phyloP scores from a whole-genome alignment of 176 grass and related monocot species.

The Thinopyrum elongatum region DNA sequence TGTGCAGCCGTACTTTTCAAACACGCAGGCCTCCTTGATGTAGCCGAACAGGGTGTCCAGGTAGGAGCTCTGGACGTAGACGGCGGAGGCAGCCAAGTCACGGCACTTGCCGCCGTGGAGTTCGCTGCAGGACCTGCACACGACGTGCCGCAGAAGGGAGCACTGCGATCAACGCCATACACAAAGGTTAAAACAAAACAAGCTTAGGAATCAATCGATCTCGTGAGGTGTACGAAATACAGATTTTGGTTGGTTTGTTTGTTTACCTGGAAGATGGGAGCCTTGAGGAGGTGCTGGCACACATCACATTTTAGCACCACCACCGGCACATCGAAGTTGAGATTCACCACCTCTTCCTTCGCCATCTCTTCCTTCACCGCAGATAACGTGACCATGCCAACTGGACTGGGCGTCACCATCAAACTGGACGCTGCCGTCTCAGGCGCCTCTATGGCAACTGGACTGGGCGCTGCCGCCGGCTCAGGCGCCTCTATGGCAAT shows the following conservation, averaged over 20 bases:
- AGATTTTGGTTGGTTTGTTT: neutral
- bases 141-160: neutral
- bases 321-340: neutral
- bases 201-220: neutral
- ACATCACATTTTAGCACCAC: neutral
- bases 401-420: neutral
- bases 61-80: neutral
- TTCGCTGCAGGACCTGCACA: neutral
- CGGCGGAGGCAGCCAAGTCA: neutral
- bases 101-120: neutral
- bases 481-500: neutral
- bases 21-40: neutral
- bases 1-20: too few relatives aligned
- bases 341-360: neutral
- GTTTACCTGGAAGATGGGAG: neutral
- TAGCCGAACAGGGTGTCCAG: neutral
- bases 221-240: neutral
- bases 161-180: neutral
- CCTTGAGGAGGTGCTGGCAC: neutral
- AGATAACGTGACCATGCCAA: neutral
- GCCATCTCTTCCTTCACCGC: too few relatives aligned
- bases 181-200: neutral
- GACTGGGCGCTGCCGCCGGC: neutral
- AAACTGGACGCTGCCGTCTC: too few relatives aligned
- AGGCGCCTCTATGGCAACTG: neutral